phyloP scores from a whole-genome alignment of 805 yeast genomes.

The Komagataella pastoris region DNA sequence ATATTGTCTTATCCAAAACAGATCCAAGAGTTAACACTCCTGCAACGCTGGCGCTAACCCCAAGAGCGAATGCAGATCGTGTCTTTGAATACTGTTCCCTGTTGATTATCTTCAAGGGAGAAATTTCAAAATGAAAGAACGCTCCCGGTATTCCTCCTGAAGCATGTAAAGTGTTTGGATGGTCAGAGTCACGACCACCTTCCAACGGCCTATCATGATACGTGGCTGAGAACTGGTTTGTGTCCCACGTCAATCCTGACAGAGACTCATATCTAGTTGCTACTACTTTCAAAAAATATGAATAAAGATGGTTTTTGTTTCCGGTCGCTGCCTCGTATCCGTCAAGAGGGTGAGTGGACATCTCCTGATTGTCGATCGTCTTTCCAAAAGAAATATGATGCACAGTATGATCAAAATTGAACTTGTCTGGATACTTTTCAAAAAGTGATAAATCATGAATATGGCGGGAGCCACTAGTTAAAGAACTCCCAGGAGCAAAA shows the following conservation, averaged over 20 bases:
- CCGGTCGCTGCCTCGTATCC: conserved; percentile 25
- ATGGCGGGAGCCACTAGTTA: conserved; percentile 46
- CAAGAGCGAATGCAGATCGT: conserved; percentile 72
- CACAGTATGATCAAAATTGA: conserved; percentile 67
- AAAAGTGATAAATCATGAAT: conserved; percentile 77
- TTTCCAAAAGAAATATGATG: conserved; percentile 79
- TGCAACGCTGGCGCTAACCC: conserved; percentile 80
- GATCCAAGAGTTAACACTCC: conserved; percentile 92
- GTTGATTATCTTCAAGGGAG: conserved; percentile 86
- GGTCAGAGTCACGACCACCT: conserved; percentile 89
- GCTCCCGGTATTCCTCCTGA: conserved; percentile 89
- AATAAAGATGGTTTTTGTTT: conserved; percentile 47
- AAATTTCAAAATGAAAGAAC: conserved; percentile 78
- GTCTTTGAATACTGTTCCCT: conserved; percentile 60
- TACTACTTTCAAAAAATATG: conserved; percentile 82
- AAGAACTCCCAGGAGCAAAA: conserved; percentile 89
- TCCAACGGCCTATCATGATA: conserved; percentile 71
- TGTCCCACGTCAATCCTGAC: conserved; percentile 40
- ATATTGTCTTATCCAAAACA: conserved; percentile 73
- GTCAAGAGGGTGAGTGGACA: conserved; percentile 57
- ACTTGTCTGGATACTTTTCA: conserved; percentile 35
- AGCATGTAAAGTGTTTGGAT: conserved; percentile 71
- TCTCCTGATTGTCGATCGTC: conserved; percentile 24
- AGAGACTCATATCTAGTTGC: conserved; percentile 74
- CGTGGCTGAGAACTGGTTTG: conserved; percentile 86